These are phyloP conservation scores for Lepidium sativum DNA, from an alignment of 345 rosid genomes.

Conservation along the genomic window DNA sequence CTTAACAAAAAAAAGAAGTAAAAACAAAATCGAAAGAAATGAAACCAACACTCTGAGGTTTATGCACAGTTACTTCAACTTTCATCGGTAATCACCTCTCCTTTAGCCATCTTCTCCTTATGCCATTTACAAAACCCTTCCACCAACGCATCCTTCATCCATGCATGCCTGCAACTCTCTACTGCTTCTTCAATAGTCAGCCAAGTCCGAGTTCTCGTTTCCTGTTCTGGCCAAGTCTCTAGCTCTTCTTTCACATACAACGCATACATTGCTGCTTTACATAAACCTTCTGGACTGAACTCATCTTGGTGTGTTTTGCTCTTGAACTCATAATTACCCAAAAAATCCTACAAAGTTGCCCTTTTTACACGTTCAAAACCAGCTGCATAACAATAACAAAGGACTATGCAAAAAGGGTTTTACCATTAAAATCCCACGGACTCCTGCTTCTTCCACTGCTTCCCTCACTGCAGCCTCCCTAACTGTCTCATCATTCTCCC, in stretches of 20 bases:
- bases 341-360: conserved; percentile 39
- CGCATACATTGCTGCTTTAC: conserved; percentile 83
- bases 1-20: neutral
- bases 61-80: conserved; percentile 29
- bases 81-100: conserved; percentile 10
- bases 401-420: neutral
- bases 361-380: neutral
- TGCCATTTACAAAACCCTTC: conserved; percentile 58
- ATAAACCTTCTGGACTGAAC: conserved; percentile 80
- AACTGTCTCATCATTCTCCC: conserved; percentile 82
- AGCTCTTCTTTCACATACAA: conserved; percentile 72
- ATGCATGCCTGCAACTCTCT: conserved; percentile 65
- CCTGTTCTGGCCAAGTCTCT: conserved; percentile 71
- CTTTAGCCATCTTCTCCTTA: conserved; percentile 30
- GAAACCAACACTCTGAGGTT: conserved; percentile 10
- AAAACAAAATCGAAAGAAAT: too few relatives aligned
- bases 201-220: conserved; percentile 66
- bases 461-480: conserved; percentile 65
- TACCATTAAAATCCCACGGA: conserved; percentile 69
- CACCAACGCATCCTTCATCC: conserved; percentile 82
- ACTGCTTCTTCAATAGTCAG: conserved; percentile 51
- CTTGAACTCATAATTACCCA: conserved; percentile 71
- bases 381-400: neutral
- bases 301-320: conserved; percentile 87
- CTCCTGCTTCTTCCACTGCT: conserved; percentile 87